Base-by-base conservation (phyloP, 1,284 basidiomycete species). In the Ganoderma meredithae region DNA sequence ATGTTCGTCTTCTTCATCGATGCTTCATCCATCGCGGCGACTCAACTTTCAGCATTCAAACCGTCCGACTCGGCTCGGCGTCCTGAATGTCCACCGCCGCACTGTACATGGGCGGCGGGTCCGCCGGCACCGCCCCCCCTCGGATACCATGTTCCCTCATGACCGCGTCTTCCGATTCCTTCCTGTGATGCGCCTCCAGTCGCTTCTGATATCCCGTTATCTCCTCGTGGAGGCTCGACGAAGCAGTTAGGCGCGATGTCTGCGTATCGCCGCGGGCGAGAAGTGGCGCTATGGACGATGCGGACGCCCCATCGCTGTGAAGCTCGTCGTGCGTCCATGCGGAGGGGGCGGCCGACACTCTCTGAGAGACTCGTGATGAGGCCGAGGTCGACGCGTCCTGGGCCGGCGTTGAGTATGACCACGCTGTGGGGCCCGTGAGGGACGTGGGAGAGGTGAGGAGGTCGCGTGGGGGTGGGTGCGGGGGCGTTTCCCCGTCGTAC, bases 131-230 rank as follows among this genome's bases (percentile, higher is more conserved):
- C 22, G 62, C 66, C 62, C 65, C 58, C 63, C 66, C 52, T 22
- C 70, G 63, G 53, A 69, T 63, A 27, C 66, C 36, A 15, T 31
- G 36, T 47, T 69, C 61, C 44, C 66, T 59, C 13, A 31, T 52
- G 60, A 56, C 64, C 65, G 67, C 71, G 25, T 70, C 71, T 39
- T 72, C 69, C 27, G 65, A 64, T 39, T 75, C 74, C 64, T 77
- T 76, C 62, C 70, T 68, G 58, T 76, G 72, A 43, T 78, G 76
- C 10, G 71, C 72, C 69, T 78, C 76, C 58, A 78, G 64, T 36
- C 69, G 69, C 69, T 77, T 78, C 69, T 78, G 76, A 60, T 77
- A 77, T 3, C 65, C 69, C n/a, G 72, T 67, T 62, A 78, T 70
- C 62, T 78, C 76, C 55, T 72, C 69, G 53, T 71, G 68, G n/a